Evolutionary conservation across 371 early-diverging fungal species (phyloP), one percentile per base, ranked within the genome.

Genomic region (Mortierella sp.): DNA sequence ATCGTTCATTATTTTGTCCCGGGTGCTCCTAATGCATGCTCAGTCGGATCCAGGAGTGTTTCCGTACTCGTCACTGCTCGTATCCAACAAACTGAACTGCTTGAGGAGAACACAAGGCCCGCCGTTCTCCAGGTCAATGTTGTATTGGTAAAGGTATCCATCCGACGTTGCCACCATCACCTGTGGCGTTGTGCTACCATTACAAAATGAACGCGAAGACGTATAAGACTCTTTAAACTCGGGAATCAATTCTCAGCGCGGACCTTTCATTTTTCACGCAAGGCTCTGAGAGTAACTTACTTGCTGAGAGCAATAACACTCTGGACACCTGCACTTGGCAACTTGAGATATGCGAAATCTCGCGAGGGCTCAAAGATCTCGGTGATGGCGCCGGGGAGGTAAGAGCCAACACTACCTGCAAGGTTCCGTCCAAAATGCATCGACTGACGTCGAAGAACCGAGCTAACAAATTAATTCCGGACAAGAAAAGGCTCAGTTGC

Each of bases 331-430:
- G 93, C 91, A 76, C 91, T 90, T 34, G 98, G 97, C 31, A 98
- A 88, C 82, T 97, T 98, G 31, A 97, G 91, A 51, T 93, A 95
- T 0, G 98, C 98, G 89, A 98, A 98, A 88, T 99, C 98, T 21
- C 99, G 92, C 57, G 95, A 90, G 3, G 98, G 98, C 82, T 98
- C 98, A 96, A 95, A 98, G 85, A 98, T 96, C 76, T 98, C 97
- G 5, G 97, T 95, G 9, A 99, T 87, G 76, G 91, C 90, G 64
- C 96, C 96, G 13, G 99, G 99, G 50, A 98, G 90, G 78, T 95
- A 94, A 48, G 94, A 93, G 31, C 96, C 95, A 11, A 97, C 94
- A 77, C 94, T 95, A n/a, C 94, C 95, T 19, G 95, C 96, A 72
- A 96, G 74, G 77, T 92, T 93, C 79, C 87, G 89, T 73, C 89